A percentile compares a stretch with the other conserved stretches of the same genome.
phyloP scores from a whole-genome alignment of 2,329 filamentous ascomycete species.

The Alternaria angustiovoidea region DNA sequence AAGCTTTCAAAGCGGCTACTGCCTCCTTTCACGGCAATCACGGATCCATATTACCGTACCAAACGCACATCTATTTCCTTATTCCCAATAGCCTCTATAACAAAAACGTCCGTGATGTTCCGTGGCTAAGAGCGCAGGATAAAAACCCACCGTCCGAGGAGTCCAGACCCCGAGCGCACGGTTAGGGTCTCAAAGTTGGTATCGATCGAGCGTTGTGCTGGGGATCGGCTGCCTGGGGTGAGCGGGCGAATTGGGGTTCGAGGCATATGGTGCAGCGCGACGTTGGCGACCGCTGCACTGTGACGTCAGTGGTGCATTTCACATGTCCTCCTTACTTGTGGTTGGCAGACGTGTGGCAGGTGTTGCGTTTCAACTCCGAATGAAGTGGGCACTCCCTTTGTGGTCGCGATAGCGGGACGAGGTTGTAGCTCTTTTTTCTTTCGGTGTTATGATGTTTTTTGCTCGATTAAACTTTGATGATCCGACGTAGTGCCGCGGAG shows the following conservation, averaged over 20 bases:
- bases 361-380: neutral
- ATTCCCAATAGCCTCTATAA: neutral
- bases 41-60: neutral
- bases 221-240: constrained; percentile 10
- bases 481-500: neutral
- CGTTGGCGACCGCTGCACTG: constrained; percentile 21
- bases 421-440: neutral
- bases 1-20: neutral
- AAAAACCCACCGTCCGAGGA: neutral
- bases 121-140: neutral
- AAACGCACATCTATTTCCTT: constrained; percentile 9
- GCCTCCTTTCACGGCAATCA: constrained; percentile 3
- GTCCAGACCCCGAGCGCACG: constrained; percentile 2
- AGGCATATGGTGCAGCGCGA: constrained; percentile 9
- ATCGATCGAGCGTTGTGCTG: constrained; percentile 23
- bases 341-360: neutral
- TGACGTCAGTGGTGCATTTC: constrained; percentile 20
- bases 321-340: neutral
- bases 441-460: neutral
- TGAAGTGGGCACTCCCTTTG: neutral
- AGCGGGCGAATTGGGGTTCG: neutral
- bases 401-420: neutral
- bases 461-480: neutral
- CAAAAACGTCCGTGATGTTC: neutral
- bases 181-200: neutral